Evolutionary conservation across 371 early-diverging fungal species (phyloP), one percentile per base, ranked within the genome.

Genomic region (Apophysomyces trapeziformis): DNA sequence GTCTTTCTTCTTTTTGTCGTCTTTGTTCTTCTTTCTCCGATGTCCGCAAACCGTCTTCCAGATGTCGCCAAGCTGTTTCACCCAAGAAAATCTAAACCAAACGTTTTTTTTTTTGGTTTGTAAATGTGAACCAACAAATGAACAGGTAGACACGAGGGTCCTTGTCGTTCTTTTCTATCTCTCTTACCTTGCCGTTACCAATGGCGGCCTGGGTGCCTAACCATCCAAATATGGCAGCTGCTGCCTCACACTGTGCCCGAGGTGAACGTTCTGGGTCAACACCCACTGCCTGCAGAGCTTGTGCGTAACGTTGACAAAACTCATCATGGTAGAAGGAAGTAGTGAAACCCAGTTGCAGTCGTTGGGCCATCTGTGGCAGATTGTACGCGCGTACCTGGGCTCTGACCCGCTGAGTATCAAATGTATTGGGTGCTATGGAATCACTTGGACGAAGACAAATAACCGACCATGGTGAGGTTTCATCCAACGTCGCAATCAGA

Each of bases 401-500:
- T 56, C 80, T 63, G n/a, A 95, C 86, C 21, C 77, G 75, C 13
- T 79, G 78, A 13, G 70, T 67, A 69, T 93, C 92, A 79, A 90
- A 88, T 60, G 72, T 68, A n/a, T 80, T 76, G 47, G 87, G 78
- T 66, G 83, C 79, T 58, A 78, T 79, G 18, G 84, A 72, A 67
- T 89, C 90, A 67, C 89, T 89, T 6, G 93, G 89, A 35, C 87
- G 80, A 45, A 98, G 73, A 77, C 94, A 95, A 68, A 93, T 80
- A 39, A 96, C 78, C 72, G 92, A 93, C 97, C 97, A 97, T 11
- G 94, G 86, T 39, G 89, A 84, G 0, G 97, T 94, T 64, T 93
- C 93, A 57, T 88, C 89, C 21, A 97, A 71, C 12, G 93, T 89
- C 26, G 87, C 91, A 36, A 95, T 78, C 13, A 97, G 76, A 66